Evolutionary conservation across 495 filamentous ascomycete species (phyloP).

Genomic region (Neurospora sp.): DNA sequence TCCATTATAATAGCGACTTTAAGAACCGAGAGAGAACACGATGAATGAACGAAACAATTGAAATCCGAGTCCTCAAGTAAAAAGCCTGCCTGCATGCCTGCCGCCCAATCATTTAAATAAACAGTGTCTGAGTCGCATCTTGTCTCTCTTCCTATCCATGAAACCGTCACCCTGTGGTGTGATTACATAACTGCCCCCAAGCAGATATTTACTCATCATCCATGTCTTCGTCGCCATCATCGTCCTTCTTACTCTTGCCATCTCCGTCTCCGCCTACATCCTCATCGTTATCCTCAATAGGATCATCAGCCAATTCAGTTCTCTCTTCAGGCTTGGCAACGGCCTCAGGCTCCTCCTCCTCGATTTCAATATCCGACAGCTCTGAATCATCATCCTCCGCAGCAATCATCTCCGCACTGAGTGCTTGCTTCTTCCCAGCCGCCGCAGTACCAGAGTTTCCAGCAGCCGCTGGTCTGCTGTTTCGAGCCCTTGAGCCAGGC

Average conservation of each 20-base stretch:
- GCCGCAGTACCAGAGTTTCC: not conserved
- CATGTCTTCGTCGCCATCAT: slow-evolving; percentile 20
- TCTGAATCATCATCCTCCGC: slow-evolving; percentile 41
- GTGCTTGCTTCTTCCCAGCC: slow-evolving; percentile 23
- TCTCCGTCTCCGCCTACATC: slow-evolving; percentile 38
- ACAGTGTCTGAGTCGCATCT: not conserved
- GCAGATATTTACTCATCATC: slow-evolving; percentile 55
- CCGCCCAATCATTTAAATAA: not conserved
- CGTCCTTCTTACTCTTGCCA: not conserved
- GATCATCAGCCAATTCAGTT: slow-evolving; percentile 32
- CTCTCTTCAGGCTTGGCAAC: not conserved
- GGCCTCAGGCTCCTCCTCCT: slow-evolving; percentile 41
- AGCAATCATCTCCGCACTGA: slow-evolving; percentile 37
- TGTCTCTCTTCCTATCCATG: not conserved
- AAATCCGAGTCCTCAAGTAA: not conserved
- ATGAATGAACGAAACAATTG: not conserved
- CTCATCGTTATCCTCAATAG: slow-evolving; percentile 28
- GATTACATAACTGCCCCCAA: slow-evolving; percentile 37
- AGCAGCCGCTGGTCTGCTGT: not conserved
- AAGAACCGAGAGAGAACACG: not conserved
- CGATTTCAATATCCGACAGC: slow-evolving; percentile 39
- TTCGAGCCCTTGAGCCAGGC: slow-evolving; percentile 8
- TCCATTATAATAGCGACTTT: not conserved
- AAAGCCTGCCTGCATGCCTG: not conserved
- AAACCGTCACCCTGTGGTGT: not conserved